Evolutionary conservation across 305 asterid genomes (phyloP).

Genomic region (Fraxinus xanthoxyloides): DNA sequence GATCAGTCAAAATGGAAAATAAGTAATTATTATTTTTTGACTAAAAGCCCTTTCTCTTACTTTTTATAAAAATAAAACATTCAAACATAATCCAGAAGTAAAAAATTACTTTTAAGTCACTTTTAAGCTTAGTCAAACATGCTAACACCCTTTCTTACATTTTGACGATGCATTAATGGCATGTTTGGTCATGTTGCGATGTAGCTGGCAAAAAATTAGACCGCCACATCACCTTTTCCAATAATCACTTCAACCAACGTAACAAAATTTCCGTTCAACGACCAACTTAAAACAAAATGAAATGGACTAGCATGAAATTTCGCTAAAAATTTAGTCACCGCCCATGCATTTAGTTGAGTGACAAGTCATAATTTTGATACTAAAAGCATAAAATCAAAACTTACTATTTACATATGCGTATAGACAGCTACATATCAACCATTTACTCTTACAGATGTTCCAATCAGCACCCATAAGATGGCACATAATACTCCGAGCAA

Average conservation of each 20-base stretch:
- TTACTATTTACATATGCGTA: conserved; percentile 23
- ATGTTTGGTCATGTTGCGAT: background rate
- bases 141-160: background rate
- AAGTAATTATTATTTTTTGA: no score
- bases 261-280: background rate
- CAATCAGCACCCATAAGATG: conserved; percentile 56
- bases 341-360: background rate
- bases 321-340: background rate
- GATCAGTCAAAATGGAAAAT: background rate
- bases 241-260: background rate
- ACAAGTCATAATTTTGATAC: background rate
- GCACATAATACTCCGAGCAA: conserved; percentile 72
- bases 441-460: conserved; percentile 32
- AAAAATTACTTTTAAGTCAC: no score
- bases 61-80: background rate
- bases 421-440: conserved; percentile 22
- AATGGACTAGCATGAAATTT: background rate
- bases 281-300: background rate
- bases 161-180: background rate
- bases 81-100: background rate
- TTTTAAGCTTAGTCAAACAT: background rate
- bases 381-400: conserved; percentile 1
- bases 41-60: background rate
- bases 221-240: background rate
- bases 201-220: background rate